Evolutionary conservation across 805 yeast genomes (phyloP).

Genomic region (Suhomyces sp.): DNA sequence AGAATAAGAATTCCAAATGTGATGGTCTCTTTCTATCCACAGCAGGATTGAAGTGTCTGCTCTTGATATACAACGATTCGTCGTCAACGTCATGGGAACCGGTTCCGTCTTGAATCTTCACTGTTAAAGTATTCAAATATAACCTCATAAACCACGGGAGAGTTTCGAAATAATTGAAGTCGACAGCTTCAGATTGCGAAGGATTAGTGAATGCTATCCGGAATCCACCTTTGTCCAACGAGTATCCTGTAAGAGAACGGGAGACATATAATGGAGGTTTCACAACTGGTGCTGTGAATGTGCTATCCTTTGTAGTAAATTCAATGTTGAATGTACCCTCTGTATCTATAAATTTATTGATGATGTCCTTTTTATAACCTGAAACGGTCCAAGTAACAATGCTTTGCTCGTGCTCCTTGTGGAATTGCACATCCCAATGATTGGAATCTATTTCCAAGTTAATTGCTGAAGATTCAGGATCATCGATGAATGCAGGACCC

Average conservation of each 20-base stretch:
- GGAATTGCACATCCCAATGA: conserved; percentile 47
- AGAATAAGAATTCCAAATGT: conserved; percentile 68
- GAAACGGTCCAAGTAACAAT: conserved; percentile 11
- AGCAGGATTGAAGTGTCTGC: conserved; percentile 71
- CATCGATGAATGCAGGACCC: conserved; percentile 64
- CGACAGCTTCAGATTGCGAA: conserved; percentile 40
- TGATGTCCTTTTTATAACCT: conserved; percentile 1
- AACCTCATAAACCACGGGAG: conserved; percentile 92
- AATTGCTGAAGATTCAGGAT: conserved; percentile 36
- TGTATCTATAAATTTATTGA: conserved; percentile 17
- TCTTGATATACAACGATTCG: conserved; percentile 40
- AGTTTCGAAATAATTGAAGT: conserved; percentile 69
- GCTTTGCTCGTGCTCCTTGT: conserved; percentile 13
- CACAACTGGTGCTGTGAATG: conserved; percentile 35
- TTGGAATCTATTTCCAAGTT: conserved; percentile 44
- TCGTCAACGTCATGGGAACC: conserved; percentile 19
- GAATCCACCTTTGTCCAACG: conserved; percentile 88
- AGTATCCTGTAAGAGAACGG: conserved; percentile 86
- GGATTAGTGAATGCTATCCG: conserved; percentile 79
- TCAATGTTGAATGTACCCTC: conserved; percentile 32
- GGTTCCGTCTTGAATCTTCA: conserved; percentile 28
- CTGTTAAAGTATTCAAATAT: conserved; percentile 66
- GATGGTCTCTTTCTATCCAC: conserved; percentile 78
- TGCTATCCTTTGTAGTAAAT: conserved; percentile 47
- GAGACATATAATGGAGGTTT: conserved; percentile 70